phyloP scores from a whole-genome alignment of 176 grass and related monocot species.

The Zizania latifolia region DNA sequence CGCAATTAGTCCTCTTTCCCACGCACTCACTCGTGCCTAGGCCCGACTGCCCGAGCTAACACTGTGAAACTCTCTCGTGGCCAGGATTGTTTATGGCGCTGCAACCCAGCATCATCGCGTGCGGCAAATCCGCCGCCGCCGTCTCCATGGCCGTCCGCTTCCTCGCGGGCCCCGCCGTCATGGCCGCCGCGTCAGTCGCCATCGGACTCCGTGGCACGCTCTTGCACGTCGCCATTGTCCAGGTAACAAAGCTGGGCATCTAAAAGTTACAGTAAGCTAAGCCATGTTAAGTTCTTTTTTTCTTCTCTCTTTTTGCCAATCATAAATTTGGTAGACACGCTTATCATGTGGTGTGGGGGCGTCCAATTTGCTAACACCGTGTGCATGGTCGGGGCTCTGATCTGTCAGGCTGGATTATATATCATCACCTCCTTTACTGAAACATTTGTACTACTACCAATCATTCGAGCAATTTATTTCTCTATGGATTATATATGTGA shows the following conservation, averaged over 20 bases:
- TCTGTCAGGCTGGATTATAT: neutral
- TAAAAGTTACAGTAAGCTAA: neutral
- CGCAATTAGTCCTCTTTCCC: conserved; percentile 21
- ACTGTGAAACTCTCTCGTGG: neutral
- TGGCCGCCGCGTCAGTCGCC: conserved; percentile 60
- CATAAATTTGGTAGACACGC: neutral
- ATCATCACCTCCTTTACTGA: neutral
- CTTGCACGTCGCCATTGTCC: conserved; percentile 72
- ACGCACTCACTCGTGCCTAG: neutral
- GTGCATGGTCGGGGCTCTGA: conserved; percentile 2
- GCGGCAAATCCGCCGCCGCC: conserved; percentile 52
- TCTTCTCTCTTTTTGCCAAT: neutral
- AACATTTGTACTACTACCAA: neutral
- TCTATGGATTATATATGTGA: neutral
- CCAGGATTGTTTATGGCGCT: conserved; percentile 96
- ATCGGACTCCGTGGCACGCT: conserved; percentile 62
- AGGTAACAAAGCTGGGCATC: conserved; percentile 28
- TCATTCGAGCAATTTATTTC: neutral
- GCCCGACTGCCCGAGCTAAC: neutral
- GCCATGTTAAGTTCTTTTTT: neutral
- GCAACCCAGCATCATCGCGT: conserved; percentile 75
- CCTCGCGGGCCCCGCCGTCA: conserved; percentile 62
- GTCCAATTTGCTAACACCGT: neutral
- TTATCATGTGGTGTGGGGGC: neutral
- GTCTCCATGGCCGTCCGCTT: conserved; percentile 76